A percentile compares a stretch with the other conserved stretches of the same genome.
Conservation (phyloP, 2,329 filamentous ascomycete genomes). For the Colletotrichum plurivorum region DNA sequence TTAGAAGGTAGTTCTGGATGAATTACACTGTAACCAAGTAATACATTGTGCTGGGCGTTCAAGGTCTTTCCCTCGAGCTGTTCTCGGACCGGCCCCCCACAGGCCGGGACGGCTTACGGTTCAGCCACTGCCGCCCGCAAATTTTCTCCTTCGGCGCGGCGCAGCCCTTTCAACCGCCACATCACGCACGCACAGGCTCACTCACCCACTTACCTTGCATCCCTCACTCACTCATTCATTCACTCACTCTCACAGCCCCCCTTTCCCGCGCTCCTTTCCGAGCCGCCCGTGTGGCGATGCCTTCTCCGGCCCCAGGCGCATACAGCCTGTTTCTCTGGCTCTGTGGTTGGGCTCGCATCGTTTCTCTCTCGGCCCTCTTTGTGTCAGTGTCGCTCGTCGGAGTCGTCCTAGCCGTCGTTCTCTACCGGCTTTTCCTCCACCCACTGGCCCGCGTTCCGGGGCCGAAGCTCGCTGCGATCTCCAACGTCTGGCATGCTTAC, state of each 20-base stretch:
- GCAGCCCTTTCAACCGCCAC: constrained; percentile 32
- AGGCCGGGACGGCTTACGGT: constrained; percentile 15
- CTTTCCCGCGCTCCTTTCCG: constrained; percentile 4
- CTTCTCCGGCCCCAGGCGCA: constrained; percentile 21
- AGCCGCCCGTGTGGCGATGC: constrained; percentile 34
- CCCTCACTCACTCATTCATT: not conserved
- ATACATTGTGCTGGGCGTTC: no score
- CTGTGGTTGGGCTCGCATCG: not conserved
- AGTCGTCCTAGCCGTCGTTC: not conserved
- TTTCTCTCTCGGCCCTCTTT: not conserved
- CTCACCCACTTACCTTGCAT: constrained; percentile 8
- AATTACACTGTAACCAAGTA: no score
- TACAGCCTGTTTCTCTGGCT: constrained; percentile 16
- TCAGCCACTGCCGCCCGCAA: constrained; percentile 20
- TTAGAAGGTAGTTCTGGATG: no score
- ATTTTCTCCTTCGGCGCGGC: constrained; percentile 25
- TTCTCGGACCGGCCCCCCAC: constrained; percentile 31
- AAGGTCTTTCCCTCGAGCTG: no score
- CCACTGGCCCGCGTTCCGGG: constrained; percentile 62
- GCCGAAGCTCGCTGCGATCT: constrained; percentile 61
- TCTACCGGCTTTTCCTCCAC: constrained; percentile 60
- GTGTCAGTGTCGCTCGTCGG: constrained; percentile 1
- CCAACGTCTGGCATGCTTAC: constrained; percentile 63
- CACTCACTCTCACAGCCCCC: not conserved
- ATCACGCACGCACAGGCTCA: constrained; percentile 19